Base-by-base conservation (phyloP, 805 yeast species). In the Starmerella vitae region DNA sequence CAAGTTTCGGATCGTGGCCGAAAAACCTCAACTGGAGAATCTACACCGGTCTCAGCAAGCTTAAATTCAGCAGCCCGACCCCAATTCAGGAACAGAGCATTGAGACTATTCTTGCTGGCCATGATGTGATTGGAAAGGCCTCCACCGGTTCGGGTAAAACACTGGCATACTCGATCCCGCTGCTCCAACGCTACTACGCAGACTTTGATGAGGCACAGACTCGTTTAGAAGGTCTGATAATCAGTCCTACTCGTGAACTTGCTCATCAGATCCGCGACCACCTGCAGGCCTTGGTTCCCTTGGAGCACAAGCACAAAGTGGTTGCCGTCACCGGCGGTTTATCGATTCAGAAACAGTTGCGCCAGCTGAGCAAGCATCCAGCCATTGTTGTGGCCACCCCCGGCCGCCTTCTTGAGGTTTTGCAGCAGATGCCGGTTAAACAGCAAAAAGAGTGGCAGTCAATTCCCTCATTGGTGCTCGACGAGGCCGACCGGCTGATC, bases 141-240 rank as follows among this genome's bases (percentile, higher is more conserved):
- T 78, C 91, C 9, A 91, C 98, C 1, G 98, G 98, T 57, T 82
- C 94, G 1, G 98, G 98, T 67, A 91, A 91, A 57, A 91, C 98
- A 0, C 64, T 86, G 42, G 99, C 98, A 0, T 91, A 83, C 58
- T 95, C 95, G 33, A 72, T 91, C 20, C 96, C 98, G 8, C 77
- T 93, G 21, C 58, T 91, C 44, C 94, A 88, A 67, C 43, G 70
- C 72, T 42, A 50, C 74, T 15, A 41, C 19, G 29, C 33, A 49
- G 13, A 57, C 58, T 45, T 44, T 13, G 39, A 31, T 32, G 26
- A 13, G 1, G 25, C 13, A 10, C 24, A n/a, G 8, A 18, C 20
- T 14, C 30, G 49, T 5, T 50, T 47, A 2, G 48, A 35, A 31
- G 97, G 85, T 4, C 64, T 91, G 10, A 71, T 91, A 21, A 80